A percentile compares a stretch with the other conserved stretches of the same genome.
These are phyloP conservation scores for Beauveria varroae DNA, from an alignment of 2,329 filamentous ascomycete genomes.

Conservation along the genomic window DNA sequence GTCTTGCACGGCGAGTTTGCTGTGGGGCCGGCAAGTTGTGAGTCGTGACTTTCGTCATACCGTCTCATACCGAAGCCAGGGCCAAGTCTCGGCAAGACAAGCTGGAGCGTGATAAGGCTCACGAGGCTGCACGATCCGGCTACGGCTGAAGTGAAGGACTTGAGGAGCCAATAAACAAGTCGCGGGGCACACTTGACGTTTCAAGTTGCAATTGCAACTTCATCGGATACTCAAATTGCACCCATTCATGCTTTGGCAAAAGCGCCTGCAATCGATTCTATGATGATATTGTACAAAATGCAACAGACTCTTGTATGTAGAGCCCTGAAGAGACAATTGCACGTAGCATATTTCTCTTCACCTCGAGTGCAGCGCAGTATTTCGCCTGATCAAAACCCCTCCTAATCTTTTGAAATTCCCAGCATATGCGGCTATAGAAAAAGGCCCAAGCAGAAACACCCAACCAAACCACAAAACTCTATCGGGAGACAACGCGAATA, in stretches of 20 bases:
- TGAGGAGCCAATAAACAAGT: neutral
- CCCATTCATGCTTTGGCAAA: neutral
- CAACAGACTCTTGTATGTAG: neutral
- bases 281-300: constrained; percentile 8
- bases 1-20: neutral
- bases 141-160: neutral
- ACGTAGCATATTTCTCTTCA: neutral
- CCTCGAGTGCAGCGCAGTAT: neutral
- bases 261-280: constrained; percentile 6
- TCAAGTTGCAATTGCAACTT: neutral
- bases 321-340: neutral
- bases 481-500: neutral
- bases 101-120: neutral
- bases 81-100: neutral
- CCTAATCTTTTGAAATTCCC: neutral
- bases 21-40: neutral
- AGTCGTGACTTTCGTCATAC: neutral
- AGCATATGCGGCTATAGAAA: neutral
- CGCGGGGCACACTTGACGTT: neutral
- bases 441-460: neutral
- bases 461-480: neutral
- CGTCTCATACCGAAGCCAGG: neutral
- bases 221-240: neutral
- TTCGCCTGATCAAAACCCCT: neutral
- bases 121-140: neutral